Conservation (phyloP, 257 asterid species). For the Thymus quinquecostatus region DNA sequence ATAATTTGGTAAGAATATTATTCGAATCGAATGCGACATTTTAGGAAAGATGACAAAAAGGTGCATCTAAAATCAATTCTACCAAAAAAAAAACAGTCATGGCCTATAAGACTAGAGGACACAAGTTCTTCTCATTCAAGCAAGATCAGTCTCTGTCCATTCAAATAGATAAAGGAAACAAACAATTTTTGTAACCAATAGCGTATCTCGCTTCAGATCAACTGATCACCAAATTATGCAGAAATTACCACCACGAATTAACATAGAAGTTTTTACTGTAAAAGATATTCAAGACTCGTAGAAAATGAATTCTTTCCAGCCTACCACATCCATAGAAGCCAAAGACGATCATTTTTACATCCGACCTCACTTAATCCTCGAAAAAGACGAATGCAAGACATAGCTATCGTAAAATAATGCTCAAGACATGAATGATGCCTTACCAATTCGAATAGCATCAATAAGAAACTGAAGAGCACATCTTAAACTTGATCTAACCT, state of each 20-base stretch:
- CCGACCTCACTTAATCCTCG: neutral
- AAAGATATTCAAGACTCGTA: neutral
- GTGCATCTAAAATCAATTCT: no score
- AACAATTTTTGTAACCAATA: no score
- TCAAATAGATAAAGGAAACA: no score
- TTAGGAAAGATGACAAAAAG: no score
- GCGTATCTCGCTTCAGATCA: no score
- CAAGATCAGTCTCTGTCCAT: neutral
- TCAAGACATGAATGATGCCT: conserved; percentile 10
- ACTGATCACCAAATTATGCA: neutral
- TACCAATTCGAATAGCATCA: conserved; percentile 2
- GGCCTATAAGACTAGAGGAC: neutral
- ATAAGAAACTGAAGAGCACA: neutral
- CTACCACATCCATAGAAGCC: neutral
- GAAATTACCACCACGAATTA: neutral
- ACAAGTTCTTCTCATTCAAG: neutral
- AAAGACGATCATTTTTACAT: neutral
- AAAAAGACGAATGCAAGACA: neutral
- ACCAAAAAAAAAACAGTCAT: no score
- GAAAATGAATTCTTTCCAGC: neutral
- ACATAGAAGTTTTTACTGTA: neutral
- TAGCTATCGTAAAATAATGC: neutral
- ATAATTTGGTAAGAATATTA: no score
- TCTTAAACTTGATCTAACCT: no score
- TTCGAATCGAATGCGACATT: no score